phyloP scores from a whole-genome alignment of 176 grass and related monocot genomes.

The Aegilops tauschii region DNA sequence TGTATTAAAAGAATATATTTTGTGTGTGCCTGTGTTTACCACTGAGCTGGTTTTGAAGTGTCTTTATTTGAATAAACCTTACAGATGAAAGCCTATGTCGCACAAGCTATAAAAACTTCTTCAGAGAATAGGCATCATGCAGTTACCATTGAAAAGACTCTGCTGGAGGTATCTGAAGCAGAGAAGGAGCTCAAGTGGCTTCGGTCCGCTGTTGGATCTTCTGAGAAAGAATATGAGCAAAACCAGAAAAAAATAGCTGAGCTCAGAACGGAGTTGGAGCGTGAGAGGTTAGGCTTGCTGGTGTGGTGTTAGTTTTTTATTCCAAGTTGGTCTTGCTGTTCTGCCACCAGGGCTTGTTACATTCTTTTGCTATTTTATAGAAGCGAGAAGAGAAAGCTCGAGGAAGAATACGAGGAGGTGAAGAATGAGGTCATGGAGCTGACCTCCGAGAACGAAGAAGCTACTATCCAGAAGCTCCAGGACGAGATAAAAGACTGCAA shows the following conservation, averaged over 20 bases:
- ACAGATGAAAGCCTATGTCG: slow-evolving; percentile 70
- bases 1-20: background rate
- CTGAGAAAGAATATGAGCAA: slow-evolving; percentile 78
- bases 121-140: slow-evolving; percentile 65
- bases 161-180: slow-evolving; percentile 60
- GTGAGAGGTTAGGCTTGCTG: slow-evolving; percentile 61
- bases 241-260: slow-evolving; percentile 83
- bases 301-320: background rate
- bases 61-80: slow-evolving; percentile 9
- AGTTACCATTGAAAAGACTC: slow-evolving; percentile 66
- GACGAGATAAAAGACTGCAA: slow-evolving; percentile 98
- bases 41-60: too few species aligned
- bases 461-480: slow-evolving; percentile 81
- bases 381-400: slow-evolving; percentile 66
- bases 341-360: background rate
- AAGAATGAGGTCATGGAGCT: slow-evolving; percentile 84
- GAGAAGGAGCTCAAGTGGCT: slow-evolving; percentile 94
- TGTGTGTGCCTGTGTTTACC: too few species aligned
- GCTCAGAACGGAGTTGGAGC: slow-evolving; percentile 68
- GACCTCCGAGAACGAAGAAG: slow-evolving; percentile 75
- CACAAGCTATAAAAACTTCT: slow-evolving; percentile 79
- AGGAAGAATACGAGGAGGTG: slow-evolving; percentile 83
- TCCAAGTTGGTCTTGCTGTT: slow-evolving; percentile 13
- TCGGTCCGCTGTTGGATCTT: slow-evolving; percentile 54
- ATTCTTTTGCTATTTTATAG: slow-evolving; percentile 29